phyloP scores from a whole-genome alignment of 1,139 yeast species.

The Saccharomyces hybrid region DNA sequence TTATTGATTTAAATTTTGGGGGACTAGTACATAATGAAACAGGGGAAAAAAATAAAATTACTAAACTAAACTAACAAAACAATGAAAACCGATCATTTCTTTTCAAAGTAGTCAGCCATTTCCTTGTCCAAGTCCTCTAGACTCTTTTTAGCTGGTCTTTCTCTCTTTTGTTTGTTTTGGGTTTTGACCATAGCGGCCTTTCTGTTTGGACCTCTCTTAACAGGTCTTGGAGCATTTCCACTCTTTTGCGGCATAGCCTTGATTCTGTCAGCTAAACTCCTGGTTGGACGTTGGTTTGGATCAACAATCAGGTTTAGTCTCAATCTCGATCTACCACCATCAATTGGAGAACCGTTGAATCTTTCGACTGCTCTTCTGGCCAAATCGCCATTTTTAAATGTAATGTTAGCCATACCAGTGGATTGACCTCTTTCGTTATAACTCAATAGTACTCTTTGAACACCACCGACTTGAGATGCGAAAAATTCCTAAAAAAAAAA shows the following conservation, averaged over 20 bases:
- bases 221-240: slow-evolving; percentile 13
- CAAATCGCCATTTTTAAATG: slow-evolving; percentile 58
- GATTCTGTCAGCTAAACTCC: slow-evolving; percentile 38
- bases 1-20: not conserved
- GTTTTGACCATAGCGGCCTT: slow-evolving; percentile 34
- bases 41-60: slow-evolving; percentile 2
- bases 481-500: slow-evolving; percentile 66
- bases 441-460: slow-evolving; percentile 59
- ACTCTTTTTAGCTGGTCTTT: slow-evolving; percentile 56
- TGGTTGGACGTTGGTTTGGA: slow-evolving; percentile 71
- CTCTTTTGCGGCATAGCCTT: slow-evolving; percentile 27
- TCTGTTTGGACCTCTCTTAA: slow-evolving; percentile 31
- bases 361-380: slow-evolving; percentile 75
- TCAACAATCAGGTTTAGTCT: slow-evolving; percentile 81
- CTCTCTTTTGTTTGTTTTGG: slow-evolving; percentile 33
- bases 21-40: slow-evolving; percentile 1
- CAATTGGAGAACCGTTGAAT: slow-evolving; percentile 90
- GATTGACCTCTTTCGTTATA: slow-evolving; percentile 87
- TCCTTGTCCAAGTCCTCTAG: slow-evolving; percentile 88
- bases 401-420: slow-evolving; percentile 83
- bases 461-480: slow-evolving; percentile 81
- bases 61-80: not conserved
- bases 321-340: slow-evolving; percentile 72
- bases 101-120: slow-evolving; percentile 76
- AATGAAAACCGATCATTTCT: slow-evolving; percentile 10